Conservation (phyloP, 306 rosid genomes). For the Adenanthera pavonina region DNA sequence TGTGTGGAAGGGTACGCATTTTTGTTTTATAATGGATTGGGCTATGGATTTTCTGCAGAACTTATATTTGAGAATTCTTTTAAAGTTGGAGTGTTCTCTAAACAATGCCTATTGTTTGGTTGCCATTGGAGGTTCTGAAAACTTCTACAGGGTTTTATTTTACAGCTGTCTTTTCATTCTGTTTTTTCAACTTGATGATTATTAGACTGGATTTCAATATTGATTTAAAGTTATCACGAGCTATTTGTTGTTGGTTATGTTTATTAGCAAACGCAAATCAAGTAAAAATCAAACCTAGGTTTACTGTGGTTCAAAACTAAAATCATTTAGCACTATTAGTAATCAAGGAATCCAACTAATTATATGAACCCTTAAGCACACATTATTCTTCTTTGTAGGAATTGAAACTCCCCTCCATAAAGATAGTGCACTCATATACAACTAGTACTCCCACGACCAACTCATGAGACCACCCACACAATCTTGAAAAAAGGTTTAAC, state of each 20-base stretch:
- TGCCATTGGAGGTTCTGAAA: conserved; percentile 96
- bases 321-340: too few species aligned
- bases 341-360: too few species aligned
- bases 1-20: neutral
- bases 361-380: too few species aligned
- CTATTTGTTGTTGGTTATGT: conserved; percentile 14
- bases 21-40: neutral
- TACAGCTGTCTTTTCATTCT: neutral
- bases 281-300: neutral
- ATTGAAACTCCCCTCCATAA: too few species aligned
- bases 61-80: conserved; percentile 90
- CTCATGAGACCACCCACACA: too few species aligned
- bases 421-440: too few species aligned
- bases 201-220: conserved; percentile 8
- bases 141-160: conserved; percentile 71
- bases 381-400: too few species aligned
- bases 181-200: neutral
- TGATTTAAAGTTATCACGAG: neutral
- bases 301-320: too few species aligned
- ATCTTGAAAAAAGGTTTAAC: too few species aligned
- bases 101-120: conserved; percentile 97
- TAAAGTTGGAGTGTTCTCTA: conserved; percentile 93
- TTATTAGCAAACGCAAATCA: neutral
- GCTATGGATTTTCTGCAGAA: conserved; percentile 51
- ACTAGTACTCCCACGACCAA: too few species aligned